A percentile compares a stretch with the other conserved stretches of the same genome.
These are phyloP conservation scores for Chlorociboria aeruginascens DNA, from an alignment of 495 filamentous ascomycete species.

Conservation along the genomic window DNA sequence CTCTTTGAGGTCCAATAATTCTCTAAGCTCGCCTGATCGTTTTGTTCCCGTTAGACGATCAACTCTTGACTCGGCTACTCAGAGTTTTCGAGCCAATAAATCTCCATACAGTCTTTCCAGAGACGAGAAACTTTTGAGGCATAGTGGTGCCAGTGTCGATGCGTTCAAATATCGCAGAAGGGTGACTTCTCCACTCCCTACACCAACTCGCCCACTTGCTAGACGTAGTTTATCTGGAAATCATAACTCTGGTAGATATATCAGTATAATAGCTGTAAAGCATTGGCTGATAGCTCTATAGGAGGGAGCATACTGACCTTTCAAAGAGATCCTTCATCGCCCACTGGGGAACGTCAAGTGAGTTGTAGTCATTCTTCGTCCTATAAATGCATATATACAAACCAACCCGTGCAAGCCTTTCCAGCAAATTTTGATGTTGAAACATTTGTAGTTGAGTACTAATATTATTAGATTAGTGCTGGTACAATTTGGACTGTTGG, in stretches of 20 bases:
- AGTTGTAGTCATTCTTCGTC: background rate
- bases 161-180: constrained; percentile 47
- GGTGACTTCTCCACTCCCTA: constrained; percentile 24
- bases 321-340: constrained; percentile 11
- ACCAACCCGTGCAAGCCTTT: background rate
- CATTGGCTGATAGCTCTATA: constrained; percentile 2
- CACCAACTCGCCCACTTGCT: background rate
- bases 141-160: constrained; percentile 44
- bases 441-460: background rate
- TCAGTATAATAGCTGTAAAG: background rate
- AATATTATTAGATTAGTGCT: constrained; percentile 38
- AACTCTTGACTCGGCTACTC: constrained; percentile 5
- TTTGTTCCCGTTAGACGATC: constrained; percentile 29
- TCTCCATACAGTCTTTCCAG: constrained; percentile 43
- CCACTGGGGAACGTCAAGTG: constrained; percentile 25
- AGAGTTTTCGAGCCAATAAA: constrained; percentile 51
- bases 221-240: constrained; percentile 15
- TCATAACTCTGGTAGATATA: constrained; percentile 10
- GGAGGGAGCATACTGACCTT: constrained; percentile 18
- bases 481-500: constrained; percentile 78
- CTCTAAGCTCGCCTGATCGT: constrained; percentile 40
- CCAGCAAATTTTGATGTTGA: no score
- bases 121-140: constrained; percentile 49
- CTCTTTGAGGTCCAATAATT: constrained; percentile 3
- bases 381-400: background rate